A percentile compares a stretch with the other conserved stretches of the same genome.
Conservation (phyloP, 2,329 filamentous ascomycete genomes). For the Arthroderma sp. region DNA sequence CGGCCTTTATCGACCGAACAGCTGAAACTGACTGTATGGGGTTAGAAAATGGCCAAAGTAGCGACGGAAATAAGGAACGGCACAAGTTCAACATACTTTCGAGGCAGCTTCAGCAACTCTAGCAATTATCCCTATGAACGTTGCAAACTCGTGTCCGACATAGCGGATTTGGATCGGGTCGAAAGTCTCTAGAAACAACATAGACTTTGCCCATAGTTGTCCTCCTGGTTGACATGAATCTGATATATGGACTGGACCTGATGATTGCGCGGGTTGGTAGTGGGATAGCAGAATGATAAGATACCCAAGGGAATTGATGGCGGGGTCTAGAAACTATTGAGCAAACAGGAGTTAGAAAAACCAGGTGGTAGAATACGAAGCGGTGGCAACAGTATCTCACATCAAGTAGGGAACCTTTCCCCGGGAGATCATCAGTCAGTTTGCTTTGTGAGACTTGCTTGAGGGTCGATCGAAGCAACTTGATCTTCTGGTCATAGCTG, state of each 20-base stretch:
- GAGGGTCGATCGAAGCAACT: conserved; percentile 24
- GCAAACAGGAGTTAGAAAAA: neutral
- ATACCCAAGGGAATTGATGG: conserved; percentile 47
- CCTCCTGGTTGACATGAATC: conserved; percentile 32
- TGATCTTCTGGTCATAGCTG: conserved; percentile 33
- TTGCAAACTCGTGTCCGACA: conserved; percentile 22
- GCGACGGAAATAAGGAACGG: neutral
- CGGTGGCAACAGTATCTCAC: conserved; percentile 14
- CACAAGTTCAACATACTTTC: conserved; percentile 18
- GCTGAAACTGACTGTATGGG: conserved; percentile 24
- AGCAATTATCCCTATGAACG: conserved; percentile 23
- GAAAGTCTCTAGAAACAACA: conserved; percentile 42
- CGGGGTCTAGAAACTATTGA: conserved; percentile 35
- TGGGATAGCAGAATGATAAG: conserved; percentile 40
- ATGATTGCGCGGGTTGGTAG: conserved; percentile 28
- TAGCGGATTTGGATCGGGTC: conserved; percentile 33
- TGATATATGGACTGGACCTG: conserved; percentile 21
- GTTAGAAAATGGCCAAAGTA: conserved; percentile 4
- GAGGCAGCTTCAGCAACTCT: conserved; percentile 21
- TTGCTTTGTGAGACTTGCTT: conserved; percentile 23
- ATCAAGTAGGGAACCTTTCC: conserved; percentile 23
- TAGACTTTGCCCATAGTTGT: conserved; percentile 37
- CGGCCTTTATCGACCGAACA: conserved; percentile 28
- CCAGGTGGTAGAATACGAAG: neutral
- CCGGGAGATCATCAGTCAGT: conserved; percentile 17